Evolutionary conservation across 2,329 filamentous ascomycete species (phyloP).

Genomic region (Xylariaceae sp.): DNA sequence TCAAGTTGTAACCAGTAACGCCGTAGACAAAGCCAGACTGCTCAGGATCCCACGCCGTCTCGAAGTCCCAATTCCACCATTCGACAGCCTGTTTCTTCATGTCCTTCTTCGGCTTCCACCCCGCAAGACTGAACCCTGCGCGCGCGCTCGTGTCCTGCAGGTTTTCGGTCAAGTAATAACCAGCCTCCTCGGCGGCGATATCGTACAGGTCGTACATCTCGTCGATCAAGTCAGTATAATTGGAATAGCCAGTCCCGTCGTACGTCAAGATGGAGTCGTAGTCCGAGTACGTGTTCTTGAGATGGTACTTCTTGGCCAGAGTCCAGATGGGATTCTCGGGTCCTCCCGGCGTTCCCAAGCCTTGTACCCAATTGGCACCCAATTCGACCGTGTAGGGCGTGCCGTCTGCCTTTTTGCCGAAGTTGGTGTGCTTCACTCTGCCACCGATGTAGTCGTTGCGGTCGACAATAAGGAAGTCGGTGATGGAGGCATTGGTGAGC

Average conservation of each 20-base stretch:
- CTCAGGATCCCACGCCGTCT: conserved; percentile 55
- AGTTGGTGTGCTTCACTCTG: conserved; percentile 53
- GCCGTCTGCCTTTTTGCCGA: conserved; percentile 48
- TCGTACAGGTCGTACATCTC: conserved; percentile 46
- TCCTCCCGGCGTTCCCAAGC: conserved; percentile 25
- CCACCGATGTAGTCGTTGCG: conserved; percentile 61
- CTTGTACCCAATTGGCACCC: conserved; percentile 61
- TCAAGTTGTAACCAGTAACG: conserved; percentile 54
- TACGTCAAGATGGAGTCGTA: conserved; percentile 57
- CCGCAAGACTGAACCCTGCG: conserved; percentile 54
- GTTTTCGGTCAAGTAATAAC: conserved; percentile 54
- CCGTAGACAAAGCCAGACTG: conserved; percentile 53
- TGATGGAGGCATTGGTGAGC: conserved; percentile 55
- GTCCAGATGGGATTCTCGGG: conserved; percentile 61
- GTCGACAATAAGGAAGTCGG: conserved; percentile 63
- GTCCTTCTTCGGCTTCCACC: conserved; percentile 57
- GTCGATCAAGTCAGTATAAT: conserved; percentile 49
- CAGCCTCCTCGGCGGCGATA: conserved; percentile 48
- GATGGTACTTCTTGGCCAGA: conserved; percentile 54
- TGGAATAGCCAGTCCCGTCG: conserved; percentile 50
- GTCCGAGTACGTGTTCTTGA: conserved; percentile 55
- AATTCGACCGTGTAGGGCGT: conserved; percentile 57
- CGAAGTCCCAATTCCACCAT: conserved; percentile 52
- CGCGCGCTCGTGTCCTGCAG: conserved; percentile 59
- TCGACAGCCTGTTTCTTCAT: conserved; percentile 57